These are phyloP conservation scores for Calonectria montana DNA, from an alignment of 2,329 filamentous ascomycete genomes.

Conservation along the genomic window DNA sequence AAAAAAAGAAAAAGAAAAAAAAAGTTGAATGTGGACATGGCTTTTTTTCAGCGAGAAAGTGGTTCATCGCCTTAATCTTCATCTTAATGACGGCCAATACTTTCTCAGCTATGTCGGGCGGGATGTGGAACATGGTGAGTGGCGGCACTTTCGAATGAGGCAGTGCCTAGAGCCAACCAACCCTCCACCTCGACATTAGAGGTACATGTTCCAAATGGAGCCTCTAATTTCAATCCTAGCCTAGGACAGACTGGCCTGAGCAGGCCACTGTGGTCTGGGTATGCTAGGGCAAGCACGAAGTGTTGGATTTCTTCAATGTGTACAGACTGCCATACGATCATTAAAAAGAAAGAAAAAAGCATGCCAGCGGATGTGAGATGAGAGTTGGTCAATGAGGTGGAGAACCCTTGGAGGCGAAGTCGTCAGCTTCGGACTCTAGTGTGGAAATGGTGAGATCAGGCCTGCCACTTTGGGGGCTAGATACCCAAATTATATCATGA, in stretches of 20 bases:
- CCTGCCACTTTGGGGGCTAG: conserved; percentile 13
- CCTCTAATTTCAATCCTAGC: conserved; percentile 15
- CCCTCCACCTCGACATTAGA: background rate
- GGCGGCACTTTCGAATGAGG: conserved; percentile 21
- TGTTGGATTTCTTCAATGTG: background rate
- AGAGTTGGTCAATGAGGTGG: conserved; percentile 1
- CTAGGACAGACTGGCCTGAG: background rate
- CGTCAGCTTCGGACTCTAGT: conserved; percentile 13
- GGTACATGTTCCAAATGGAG: background rate
- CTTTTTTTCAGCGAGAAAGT: conserved; percentile 8
- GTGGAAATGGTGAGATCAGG: conserved; percentile 19
- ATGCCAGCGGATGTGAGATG: background rate
- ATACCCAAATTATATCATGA: background rate
- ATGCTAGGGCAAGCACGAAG: background rate
- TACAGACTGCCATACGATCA: background rate
- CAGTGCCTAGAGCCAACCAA: conserved; percentile 15
- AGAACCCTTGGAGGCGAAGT: conserved; percentile 13
- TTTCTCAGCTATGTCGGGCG: conserved; percentile 14
- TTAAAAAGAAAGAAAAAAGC: background rate
- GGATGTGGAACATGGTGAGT: conserved; percentile 10
- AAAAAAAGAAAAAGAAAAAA: background rate
- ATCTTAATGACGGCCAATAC: background rate
- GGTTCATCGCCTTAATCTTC: conserved; percentile 1
- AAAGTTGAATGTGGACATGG: background rate
- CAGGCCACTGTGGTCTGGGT: background rate